phyloP scores from a whole-genome alignment of 805 yeast species.

The Naumovozyma baii region DNA sequence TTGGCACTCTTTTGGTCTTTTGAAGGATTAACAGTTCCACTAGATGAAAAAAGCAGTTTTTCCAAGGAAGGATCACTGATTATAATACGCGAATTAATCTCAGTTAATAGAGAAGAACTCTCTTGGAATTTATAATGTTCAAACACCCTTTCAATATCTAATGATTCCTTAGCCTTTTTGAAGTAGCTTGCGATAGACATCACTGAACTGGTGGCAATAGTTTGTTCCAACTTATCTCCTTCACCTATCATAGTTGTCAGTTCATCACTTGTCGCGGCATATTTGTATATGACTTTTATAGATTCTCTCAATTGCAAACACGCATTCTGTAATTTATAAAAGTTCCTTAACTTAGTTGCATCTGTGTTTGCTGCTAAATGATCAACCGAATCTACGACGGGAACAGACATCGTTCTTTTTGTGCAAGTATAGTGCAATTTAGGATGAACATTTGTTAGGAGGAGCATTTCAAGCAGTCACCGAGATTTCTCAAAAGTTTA shows the following conservation, averaged over 20 bases:
- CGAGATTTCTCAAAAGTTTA: neutral
- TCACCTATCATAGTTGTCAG: conserved; percentile 1
- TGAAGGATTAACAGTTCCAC: conserved; percentile 3
- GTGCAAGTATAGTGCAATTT: neutral
- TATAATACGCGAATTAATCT: conserved; percentile 7
- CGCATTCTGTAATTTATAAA: conserved; percentile 6
- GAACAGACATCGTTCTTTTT: neutral
- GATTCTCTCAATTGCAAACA: conserved; percentile 7
- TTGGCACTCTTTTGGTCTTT: conserved; percentile 3
- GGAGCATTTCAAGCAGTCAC: too few relatives aligned
- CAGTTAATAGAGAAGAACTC: conserved; percentile 3
- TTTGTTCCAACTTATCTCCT: conserved; percentile 3
- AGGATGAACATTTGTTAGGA: neutral
- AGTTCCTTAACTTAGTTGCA: conserved; percentile 3
- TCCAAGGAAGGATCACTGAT: conserved; percentile 7
- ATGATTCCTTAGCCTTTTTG: conserved; percentile 1
- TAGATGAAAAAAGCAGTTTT: conserved; percentile 8
- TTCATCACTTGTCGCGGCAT: conserved; percentile 2
- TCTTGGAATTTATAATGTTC: conserved; percentile 6
- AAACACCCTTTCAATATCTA: conserved; percentile 4
- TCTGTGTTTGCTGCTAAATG: neutral
- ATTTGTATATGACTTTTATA: conserved; percentile 4
- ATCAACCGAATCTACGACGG: neutral
- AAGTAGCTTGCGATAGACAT: conserved; percentile 8
- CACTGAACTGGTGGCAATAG: conserved; percentile 7